Evolutionary conservation across 352 stramenopile species (phyloP).

Genomic region (Elongisporangium undulatum): DNA sequence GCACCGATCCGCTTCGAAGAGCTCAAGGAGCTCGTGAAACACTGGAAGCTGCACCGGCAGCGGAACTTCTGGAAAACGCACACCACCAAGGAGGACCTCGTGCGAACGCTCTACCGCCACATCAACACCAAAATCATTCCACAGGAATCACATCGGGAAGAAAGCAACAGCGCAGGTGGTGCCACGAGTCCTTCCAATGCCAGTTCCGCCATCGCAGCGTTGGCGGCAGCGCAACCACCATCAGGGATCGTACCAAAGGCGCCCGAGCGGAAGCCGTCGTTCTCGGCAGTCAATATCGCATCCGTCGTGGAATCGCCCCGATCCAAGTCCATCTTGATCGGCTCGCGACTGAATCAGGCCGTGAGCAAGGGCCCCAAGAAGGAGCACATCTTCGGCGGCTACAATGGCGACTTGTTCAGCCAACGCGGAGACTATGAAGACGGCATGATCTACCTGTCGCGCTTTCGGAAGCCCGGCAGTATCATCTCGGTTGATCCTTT

Average conservation of each 20-base stretch:
- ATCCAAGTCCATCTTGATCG: slow-evolving; percentile 45
- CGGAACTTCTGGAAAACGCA: slow-evolving; percentile 90
- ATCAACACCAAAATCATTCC: slow-evolving; percentile 87
- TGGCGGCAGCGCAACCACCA: background rate
- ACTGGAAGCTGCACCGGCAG: slow-evolving; percentile 88
- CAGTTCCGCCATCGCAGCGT: slow-evolving; percentile 1
- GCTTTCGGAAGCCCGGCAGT: slow-evolving; percentile 57
- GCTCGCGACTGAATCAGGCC: slow-evolving; percentile 15
- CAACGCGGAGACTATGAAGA: slow-evolving; percentile 82
- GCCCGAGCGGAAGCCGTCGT: slow-evolving; percentile 27
- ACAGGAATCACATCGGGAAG: slow-evolving; percentile 39
- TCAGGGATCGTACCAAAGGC: slow-evolving; percentile 22
- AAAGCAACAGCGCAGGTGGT: slow-evolving; percentile 16
- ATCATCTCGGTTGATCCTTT: slow-evolving; percentile 18
- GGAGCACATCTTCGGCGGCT: slow-evolving; percentile 55
- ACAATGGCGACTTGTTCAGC: slow-evolving; percentile 78
- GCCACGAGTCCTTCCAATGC: background rate
- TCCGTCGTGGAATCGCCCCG: slow-evolving; percentile 39
- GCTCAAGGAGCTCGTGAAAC: slow-evolving; percentile 87
- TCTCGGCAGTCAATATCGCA: slow-evolving; percentile 5
- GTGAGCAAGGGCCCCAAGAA: slow-evolving; percentile 21
- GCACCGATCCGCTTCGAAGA: slow-evolving; percentile 88
- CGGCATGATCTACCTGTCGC: slow-evolving; percentile 86
- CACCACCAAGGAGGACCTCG: slow-evolving; percentile 85
- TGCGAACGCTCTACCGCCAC: slow-evolving; percentile 77